phyloP scores from a whole-genome alignment of 352 stramenopile species.

The Phytophthora europaea region DNA sequence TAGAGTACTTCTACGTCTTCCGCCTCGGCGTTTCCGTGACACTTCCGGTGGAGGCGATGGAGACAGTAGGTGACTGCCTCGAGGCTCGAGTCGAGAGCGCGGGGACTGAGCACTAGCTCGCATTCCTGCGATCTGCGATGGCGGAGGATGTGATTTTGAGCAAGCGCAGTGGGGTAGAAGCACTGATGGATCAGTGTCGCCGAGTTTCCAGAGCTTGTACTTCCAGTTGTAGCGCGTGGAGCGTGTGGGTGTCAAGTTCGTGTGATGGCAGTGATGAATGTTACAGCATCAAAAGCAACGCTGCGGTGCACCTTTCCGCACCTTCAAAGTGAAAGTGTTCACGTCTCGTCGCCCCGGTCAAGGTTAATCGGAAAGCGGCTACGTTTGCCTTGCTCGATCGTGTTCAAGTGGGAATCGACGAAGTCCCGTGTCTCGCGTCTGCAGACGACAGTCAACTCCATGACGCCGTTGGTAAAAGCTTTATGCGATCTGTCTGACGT shows the following conservation, averaged over 20 bases:
- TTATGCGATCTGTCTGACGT: constrained; percentile 12
- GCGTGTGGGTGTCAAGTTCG: constrained; percentile 13
- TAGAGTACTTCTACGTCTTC: constrained; percentile 39
- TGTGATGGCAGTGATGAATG: constrained; percentile 10
- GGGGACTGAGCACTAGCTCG: constrained; percentile 25
- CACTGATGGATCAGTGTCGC: constrained; percentile 37
- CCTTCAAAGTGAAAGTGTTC: neutral
- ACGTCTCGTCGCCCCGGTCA: neutral
- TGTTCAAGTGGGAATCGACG: constrained; percentile 18
- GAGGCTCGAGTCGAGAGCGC: neutral
- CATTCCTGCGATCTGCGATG: constrained; percentile 37
- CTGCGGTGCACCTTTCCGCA: neutral
- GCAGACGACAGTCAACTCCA: constrained; percentile 18
- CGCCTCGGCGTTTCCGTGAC: constrained; percentile 18
- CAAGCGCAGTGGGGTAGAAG: constrained; percentile 17
- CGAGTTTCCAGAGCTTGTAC: constrained; percentile 35
- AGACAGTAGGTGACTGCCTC: neutral
- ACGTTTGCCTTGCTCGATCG: constrained; percentile 2
- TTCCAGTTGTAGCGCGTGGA: constrained; percentile 40
- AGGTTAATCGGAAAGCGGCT: neutral
- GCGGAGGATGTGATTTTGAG: constrained; percentile 29
- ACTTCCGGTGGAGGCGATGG: neutral
- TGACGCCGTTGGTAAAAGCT: constrained; percentile 9
- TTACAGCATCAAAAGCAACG: neutral
- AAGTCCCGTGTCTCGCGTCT: constrained; percentile 6